These are phyloP conservation scores for Pythium monospermum DNA, from an alignment of 352 stramenopile species.

Conservation along the genomic window DNA sequence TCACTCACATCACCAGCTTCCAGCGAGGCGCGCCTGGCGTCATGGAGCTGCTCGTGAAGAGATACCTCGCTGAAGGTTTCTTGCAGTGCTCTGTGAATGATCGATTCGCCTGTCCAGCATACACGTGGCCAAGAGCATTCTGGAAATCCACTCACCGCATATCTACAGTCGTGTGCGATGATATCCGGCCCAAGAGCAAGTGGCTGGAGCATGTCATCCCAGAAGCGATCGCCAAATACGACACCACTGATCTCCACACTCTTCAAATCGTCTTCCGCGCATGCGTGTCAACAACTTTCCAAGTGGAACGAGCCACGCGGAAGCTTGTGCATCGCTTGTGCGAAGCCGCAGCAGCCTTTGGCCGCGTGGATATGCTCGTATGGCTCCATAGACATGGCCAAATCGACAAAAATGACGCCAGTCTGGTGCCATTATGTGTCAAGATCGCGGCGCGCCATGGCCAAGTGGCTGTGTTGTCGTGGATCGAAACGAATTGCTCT, in stretches of 20 bases:
- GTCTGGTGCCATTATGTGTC: neutral
- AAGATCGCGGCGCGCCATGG: constrained; percentile 4
- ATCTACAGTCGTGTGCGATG: neutral
- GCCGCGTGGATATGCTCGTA: constrained; percentile 8
- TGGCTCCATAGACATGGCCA: neutral
- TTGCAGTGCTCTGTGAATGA: constrained; percentile 1
- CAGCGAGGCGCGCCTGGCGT: constrained; percentile 6
- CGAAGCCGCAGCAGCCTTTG: constrained; percentile 7
- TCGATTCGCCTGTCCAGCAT: too few relatives aligned
- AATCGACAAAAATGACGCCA: neutral
- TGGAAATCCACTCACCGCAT: neutral
- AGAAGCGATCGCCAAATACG: constrained; percentile 10
- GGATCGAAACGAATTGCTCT: neutral
- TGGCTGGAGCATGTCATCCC: constrained; percentile 3
- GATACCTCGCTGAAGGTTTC: constrained; percentile 5
- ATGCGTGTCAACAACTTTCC: neutral
- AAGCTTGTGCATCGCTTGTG: constrained; percentile 9
- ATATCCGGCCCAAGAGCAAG: neutral
- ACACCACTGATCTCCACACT: neutral
- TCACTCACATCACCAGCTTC: constrained; percentile 13
- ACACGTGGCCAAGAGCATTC: neutral
- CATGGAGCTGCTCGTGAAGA: neutral
- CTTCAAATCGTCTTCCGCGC: neutral
- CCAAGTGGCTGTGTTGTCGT: neutral
- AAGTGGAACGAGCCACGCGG: neutral